phyloP scores from a whole-genome alignment of 1,139 yeast species.

The Kluyveromyces sp. region DNA sequence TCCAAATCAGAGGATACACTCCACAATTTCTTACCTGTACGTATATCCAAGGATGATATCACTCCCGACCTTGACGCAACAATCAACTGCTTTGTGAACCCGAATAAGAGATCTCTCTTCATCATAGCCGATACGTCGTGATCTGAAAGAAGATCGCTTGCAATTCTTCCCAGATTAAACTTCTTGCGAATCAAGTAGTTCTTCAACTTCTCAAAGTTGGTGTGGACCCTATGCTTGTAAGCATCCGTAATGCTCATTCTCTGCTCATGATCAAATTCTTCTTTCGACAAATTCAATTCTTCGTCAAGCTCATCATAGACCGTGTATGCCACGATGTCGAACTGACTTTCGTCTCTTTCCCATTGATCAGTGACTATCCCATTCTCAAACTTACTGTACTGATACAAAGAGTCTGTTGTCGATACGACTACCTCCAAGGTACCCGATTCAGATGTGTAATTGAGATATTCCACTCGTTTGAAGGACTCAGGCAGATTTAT shows the following conservation, averaged over 20 bases:
- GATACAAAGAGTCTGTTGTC: constrained; percentile 18
- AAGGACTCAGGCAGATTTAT: constrained; percentile 15
- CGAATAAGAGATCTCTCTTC: constrained; percentile 35
- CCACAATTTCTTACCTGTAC: constrained; percentile 40
- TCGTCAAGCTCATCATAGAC: constrained; percentile 36
- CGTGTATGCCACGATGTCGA: constrained; percentile 35
- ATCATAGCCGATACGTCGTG: constrained; percentile 17
- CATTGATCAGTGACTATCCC: constrained; percentile 32
- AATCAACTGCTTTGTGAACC: constrained; percentile 43
- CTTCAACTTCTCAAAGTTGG: constrained; percentile 32
- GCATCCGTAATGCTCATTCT: constrained; percentile 36
- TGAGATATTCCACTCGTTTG: constrained; percentile 11
- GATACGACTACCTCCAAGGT: constrained; percentile 13
- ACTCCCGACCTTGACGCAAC: constrained; percentile 40
- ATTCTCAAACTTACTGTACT: constrained; percentile 20
- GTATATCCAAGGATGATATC: constrained; percentile 40
- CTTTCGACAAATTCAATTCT: constrained; percentile 31
- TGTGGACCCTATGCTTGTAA: constrained; percentile 37
- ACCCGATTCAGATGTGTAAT: constrained; percentile 10
- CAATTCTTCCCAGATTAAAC: constrained; percentile 23
- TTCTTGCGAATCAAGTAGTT: constrained; percentile 13
- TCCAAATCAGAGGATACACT: constrained; percentile 26
- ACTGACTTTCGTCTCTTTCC: constrained; percentile 44
- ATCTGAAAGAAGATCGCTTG: constrained; percentile 19
- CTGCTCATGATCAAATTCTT: constrained; percentile 39